Conservation (phyloP, 2,329 filamentous ascomycete species). For the Neonectria hederae region DNA sequence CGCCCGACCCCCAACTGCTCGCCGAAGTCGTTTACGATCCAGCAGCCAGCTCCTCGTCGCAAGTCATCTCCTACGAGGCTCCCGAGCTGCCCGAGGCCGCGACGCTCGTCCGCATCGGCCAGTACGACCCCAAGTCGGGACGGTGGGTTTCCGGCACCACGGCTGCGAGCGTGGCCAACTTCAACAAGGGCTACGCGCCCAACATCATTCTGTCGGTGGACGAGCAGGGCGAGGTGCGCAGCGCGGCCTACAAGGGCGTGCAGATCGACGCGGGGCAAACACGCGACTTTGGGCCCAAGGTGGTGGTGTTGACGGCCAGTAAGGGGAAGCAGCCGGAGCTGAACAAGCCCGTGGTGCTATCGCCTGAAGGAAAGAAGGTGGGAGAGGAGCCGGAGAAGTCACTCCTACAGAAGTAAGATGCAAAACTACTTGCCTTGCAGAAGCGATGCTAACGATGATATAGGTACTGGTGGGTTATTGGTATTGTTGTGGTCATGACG, state of each 20-base stretch:
- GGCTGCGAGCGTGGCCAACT: constrained; percentile 65
- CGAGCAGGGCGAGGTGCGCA: constrained; percentile 55
- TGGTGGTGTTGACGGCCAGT: constrained; percentile 57
- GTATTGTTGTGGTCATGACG: constrained; percentile 62
- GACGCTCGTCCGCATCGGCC: constrained; percentile 65
- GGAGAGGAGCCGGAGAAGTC: constrained; percentile 68
- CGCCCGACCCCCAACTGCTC: constrained; percentile 53
- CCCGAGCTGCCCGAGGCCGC: constrained; percentile 60
- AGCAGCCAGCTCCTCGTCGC: constrained; percentile 53
- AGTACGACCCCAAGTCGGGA: constrained; percentile 59
- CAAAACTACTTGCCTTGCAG: neutral
- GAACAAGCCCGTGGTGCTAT: constrained; percentile 71
- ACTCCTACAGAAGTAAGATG: constrained; percentile 71
- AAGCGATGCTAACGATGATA: constrained; percentile 46
- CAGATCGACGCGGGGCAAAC: constrained; percentile 71
- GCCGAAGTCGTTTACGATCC: constrained; percentile 67
- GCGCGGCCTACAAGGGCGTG: constrained; percentile 64
- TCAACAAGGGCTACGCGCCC: constrained; percentile 69
- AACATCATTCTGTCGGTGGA: constrained; percentile 64
- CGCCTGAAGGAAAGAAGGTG: constrained; percentile 67
- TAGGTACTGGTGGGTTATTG: constrained; percentile 75
- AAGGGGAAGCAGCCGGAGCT: constrained; percentile 66
- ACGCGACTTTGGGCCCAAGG: constrained; percentile 71
- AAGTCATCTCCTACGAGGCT: constrained; percentile 64
- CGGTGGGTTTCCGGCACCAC: constrained; percentile 66